Conservation (phyloP, 306 rosid species). For the Canavalia gladiata region DNA sequence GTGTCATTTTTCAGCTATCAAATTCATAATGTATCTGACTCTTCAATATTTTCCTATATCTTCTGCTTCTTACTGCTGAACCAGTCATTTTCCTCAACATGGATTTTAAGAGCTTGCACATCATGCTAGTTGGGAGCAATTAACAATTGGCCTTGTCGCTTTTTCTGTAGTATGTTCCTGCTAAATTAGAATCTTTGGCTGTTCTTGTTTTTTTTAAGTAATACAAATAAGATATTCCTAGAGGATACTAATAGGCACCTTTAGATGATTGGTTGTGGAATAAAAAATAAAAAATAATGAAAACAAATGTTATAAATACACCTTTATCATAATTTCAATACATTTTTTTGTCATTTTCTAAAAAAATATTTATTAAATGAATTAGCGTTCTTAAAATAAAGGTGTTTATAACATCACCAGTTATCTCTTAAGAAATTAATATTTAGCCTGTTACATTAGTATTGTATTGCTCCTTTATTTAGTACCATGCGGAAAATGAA, state of each 20-base stretch:
- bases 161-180: background rate
- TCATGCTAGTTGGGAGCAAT: background rate
- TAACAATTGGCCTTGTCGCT: background rate
- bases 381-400: no score
- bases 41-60: background rate
- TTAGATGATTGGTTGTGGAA: no score
- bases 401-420: no score
- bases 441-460: no score
- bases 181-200: background rate
- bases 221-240: background rate
- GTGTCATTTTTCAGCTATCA: conserved; percentile 15
- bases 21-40: conserved; percentile 36
- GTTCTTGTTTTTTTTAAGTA: background rate
- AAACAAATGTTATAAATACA: no score
- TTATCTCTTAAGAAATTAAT: no score
- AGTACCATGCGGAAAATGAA: background rate
- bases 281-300: no score
- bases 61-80: background rate
- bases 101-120: background rate
- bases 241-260: no score
- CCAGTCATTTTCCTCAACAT: conserved; percentile 14
- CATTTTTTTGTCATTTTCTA: no score
- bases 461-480: background rate
- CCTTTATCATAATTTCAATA: no score
- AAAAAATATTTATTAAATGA: no score